These are phyloP conservation scores for Rhizopogon vesiculosus DNA, from an alignment of 768 basidiomycete genomes.

Conservation along the genomic window DNA sequence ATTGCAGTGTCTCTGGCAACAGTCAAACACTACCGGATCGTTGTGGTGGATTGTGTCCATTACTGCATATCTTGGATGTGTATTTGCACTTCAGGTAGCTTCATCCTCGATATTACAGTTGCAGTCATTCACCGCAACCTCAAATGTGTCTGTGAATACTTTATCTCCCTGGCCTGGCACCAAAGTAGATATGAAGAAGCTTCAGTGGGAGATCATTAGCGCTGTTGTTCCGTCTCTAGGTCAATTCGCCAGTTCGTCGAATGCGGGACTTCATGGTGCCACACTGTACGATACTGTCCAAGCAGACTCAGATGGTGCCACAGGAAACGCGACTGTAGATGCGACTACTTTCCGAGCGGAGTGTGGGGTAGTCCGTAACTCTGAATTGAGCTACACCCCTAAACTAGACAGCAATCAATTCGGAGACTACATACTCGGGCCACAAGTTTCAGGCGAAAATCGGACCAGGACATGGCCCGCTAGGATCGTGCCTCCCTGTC, in stretches of 20 bases:
- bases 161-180: background rate
- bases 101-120: conserved; percentile 7
- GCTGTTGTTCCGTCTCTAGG: background rate
- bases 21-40: background rate
- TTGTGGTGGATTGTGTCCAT: background rate
- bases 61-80: background rate
- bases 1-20: conserved; percentile 2
- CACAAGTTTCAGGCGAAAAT: background rate
- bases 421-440: background rate
- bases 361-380: conserved; percentile 2
- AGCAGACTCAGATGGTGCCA: background rate
- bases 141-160: background rate
- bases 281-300: conserved; percentile 6
- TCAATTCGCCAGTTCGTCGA: background rate
- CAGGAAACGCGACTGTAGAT: conserved; percentile 4
- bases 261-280: background rate
- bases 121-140: conserved; percentile 1
- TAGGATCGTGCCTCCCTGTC: too few relatives aligned
- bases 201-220: background rate
- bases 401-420: background rate
- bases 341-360: conserved; percentile 3
- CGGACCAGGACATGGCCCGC: background rate
- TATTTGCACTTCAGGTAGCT: conserved; percentile 1
- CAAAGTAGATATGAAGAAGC: background rate
- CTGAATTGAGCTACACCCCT: background rate